Evolutionary conservation across 805 yeast genomes (phyloP).

Genomic region (Yarrowia alimentaria): DNA sequence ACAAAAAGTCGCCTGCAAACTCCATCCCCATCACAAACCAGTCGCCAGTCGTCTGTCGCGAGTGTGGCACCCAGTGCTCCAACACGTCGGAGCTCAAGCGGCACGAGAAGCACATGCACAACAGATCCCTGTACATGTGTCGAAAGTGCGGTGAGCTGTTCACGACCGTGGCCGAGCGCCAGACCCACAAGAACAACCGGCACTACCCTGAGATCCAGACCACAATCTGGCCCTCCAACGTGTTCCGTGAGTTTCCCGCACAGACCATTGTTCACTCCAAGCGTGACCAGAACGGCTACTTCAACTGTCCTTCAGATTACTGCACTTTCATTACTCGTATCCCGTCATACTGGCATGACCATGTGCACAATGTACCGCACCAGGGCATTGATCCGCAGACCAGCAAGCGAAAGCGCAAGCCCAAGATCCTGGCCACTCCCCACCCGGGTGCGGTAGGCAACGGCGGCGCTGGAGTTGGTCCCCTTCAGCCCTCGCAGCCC

Average conservation of each 20-base stretch:
- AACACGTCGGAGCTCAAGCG: conserved; percentile 32
- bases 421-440: conserved; percentile 19
- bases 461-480: conserved; percentile 23
- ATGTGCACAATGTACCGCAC: conserved; percentile 34
- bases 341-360: conserved; percentile 36
- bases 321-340: conserved; percentile 36
- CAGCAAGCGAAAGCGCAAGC: conserved; percentile 29
- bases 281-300: conserved; percentile 34
- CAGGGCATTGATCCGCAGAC: conserved; percentile 35
- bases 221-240: conserved; percentile 30
- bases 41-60: conserved; percentile 30
- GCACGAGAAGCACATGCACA: conserved; percentile 33
- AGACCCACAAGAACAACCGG: conserved; percentile 36
- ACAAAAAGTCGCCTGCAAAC: conserved; percentile 25
- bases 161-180: conserved; percentile 35
- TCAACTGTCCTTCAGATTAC: conserved; percentile 33
- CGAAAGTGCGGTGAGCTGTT: conserved; percentile 35
- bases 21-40: conserved; percentile 23
- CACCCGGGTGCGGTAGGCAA: conserved; percentile 18
- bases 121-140: conserved; percentile 32
- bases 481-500: no score
- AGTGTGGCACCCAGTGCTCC: conserved; percentile 31
- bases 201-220: conserved; percentile 33
- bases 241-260: conserved; percentile 31
- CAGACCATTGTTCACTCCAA: conserved; percentile 31